phyloP scores from a whole-genome alignment of 1,139 yeast genomes.

The Magnusiomyces clavatus region DNA sequence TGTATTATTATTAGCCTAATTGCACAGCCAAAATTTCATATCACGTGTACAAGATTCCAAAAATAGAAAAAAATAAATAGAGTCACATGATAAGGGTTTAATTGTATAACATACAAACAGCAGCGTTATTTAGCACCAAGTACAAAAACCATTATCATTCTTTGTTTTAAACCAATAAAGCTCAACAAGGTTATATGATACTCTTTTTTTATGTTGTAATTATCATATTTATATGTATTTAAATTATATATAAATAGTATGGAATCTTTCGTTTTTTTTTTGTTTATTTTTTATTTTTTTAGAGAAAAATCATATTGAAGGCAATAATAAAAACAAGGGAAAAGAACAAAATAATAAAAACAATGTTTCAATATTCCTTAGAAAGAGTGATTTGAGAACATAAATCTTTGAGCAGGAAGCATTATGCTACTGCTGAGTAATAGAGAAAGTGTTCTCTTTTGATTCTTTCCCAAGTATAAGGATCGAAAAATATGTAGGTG shows the following conservation, averaged over 20 bases:
- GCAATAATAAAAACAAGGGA: neutral
- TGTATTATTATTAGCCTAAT: no score
- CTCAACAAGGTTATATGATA: neutral
- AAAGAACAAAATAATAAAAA: neutral
- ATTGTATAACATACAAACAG: no score
- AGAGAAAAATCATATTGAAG: neutral
- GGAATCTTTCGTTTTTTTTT: no score
- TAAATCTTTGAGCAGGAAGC: no score
- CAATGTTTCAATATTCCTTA: conserved; percentile 28
- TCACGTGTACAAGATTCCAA: no score
- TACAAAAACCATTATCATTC: neutral
- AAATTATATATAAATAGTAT: no score
- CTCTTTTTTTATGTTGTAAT: neutral
- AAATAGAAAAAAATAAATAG: no score
- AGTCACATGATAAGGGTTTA: no score
- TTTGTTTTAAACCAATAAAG: neutral
- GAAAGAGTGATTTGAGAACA: no score
- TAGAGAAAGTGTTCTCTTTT: conserved; percentile 42
- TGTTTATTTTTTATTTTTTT: neutral
- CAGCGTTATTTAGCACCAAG: neutral
- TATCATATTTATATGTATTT: no score
- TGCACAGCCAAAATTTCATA: no score
- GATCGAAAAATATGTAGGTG: conserved; percentile 93
- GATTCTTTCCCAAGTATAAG: conserved; percentile 92
- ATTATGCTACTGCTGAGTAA: conserved; percentile 25